These are phyloP conservation scores for Puccinia hordei DNA, from an alignment of 1,284 basidiomycete species.

Conservation along the genomic window DNA sequence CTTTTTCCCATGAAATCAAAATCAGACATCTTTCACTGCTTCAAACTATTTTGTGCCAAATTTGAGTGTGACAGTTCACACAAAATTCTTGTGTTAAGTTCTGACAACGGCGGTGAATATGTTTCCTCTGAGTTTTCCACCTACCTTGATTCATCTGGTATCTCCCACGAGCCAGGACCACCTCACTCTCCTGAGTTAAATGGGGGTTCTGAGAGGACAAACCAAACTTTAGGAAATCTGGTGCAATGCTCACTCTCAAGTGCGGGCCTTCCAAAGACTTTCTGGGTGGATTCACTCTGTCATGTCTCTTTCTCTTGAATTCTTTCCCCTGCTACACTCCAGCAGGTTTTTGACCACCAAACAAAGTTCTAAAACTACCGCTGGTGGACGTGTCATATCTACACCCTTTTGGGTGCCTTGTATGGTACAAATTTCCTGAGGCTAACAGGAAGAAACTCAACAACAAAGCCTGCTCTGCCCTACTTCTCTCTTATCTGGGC, in stretches of 20 bases:
- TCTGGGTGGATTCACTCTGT: not conserved
- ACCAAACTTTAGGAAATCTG: not conserved
- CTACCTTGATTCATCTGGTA: slow-evolving; percentile 36
- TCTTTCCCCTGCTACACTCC: not conserved
- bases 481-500: not conserved
- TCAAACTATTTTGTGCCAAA: slow-evolving; percentile 15
- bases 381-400: not conserved
- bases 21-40: slow-evolving; percentile 17
- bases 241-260: not conserved
- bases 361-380: not conserved
- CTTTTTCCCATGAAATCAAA: slow-evolving; percentile 45
- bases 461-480: not conserved
- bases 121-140: slow-evolving; percentile 10
- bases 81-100: slow-evolving; percentile 23
- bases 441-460: not conserved
- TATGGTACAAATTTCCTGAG: slow-evolving; percentile 7
- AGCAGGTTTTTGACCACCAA: not conserved
- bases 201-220: not conserved
- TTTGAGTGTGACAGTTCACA: slow-evolving; percentile 25
- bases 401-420: slow-evolving; percentile 18
- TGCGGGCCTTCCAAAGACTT: not conserved
- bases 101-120: slow-evolving; percentile 52
- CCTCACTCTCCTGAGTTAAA: slow-evolving; percentile 51
- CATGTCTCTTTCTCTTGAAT: not conserved
- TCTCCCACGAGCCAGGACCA: slow-evolving; percentile 27